phyloP scores from a whole-genome alignment of 2,329 filamentous ascomycete genomes.

The Dactylellina haptotyla region DNA sequence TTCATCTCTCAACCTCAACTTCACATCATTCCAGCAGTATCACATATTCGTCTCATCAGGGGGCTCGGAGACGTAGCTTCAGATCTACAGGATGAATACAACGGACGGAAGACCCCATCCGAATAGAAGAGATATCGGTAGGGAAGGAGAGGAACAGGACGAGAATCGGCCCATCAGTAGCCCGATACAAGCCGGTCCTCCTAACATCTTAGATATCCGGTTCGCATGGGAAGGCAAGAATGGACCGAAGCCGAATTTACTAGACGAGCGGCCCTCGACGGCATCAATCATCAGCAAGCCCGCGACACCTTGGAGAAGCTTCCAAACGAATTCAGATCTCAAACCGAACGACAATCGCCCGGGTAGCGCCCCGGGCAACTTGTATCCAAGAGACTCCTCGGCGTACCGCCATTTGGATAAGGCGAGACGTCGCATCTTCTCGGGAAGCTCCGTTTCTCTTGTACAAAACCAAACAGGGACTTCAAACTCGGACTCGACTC shows the following conservation, averaged over 20 bases:
- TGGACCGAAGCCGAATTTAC: neutral
- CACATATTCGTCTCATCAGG: neutral
- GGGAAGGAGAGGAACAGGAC: neutral
- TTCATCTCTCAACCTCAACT: neutral
- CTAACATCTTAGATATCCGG: constrained; percentile 28
- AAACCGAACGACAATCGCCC: neutral
- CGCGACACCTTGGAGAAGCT: neutral
- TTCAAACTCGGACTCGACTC: neutral
- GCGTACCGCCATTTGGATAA: neutral
- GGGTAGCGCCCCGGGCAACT: neutral
- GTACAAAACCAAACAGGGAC: neutral
- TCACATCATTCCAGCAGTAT: neutral
- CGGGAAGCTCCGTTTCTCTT: neutral
- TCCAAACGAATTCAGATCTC: too few species aligned
- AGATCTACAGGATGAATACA: neutral
- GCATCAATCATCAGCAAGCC: neutral
- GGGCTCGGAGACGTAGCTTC: neutral
- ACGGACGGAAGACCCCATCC: neutral
- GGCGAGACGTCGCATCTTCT: neutral
- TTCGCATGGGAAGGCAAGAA: constrained; percentile 38
- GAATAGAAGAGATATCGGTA: neutral
- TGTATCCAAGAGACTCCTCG: neutral
- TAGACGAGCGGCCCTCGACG: neutral
- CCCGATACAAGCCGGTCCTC: neutral
- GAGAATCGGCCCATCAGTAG: neutral